phyloP scores from a whole-genome alignment of 83 land plant species.

The Picea abies region DNA sequence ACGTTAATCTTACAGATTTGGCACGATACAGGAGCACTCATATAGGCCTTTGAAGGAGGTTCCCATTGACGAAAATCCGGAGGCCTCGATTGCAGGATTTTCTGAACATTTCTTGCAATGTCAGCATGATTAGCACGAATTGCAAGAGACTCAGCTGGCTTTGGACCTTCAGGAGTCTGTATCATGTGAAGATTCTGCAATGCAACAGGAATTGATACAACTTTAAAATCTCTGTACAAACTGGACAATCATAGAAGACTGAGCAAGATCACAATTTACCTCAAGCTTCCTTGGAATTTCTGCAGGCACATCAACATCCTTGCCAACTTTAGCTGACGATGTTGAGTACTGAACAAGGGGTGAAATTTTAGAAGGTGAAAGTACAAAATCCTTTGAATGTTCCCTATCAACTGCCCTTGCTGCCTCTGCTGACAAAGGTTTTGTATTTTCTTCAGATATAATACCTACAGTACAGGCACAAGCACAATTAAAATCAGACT shows the following conservation, averaged over 20 bases:
- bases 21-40: slow-evolving; percentile 59
- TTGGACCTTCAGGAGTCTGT: slow-evolving; percentile 20
- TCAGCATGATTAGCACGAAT: slow-evolving; percentile 39
- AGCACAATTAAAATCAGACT: not conserved
- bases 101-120: slow-evolving; percentile 45
- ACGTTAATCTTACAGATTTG: slow-evolving; percentile 58
- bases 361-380: slow-evolving; percentile 5
- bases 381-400: slow-evolving; percentile 3
- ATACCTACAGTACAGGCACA: not conserved
- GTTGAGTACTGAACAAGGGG: slow-evolving; percentile 22
- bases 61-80: slow-evolving; percentile 41
- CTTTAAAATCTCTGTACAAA: slow-evolving; percentile 19
- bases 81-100: slow-evolving; percentile 45
- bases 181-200: slow-evolving; percentile 10
- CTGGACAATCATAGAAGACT: slow-evolving; percentile 13
- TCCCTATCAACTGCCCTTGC: not conserved
- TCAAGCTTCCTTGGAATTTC: slow-evolving; percentile 23
- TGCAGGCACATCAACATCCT: slow-evolving; percentile 26
- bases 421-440: not conserved
- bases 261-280: slow-evolving; percentile 8
- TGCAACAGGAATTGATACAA: slow-evolving; percentile 24
- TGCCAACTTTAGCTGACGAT: slow-evolving; percentile 11
- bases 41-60: slow-evolving; percentile 65
- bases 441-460: slow-evolving; percentile 4
- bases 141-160: slow-evolving; percentile 21